phyloP scores from a whole-genome alignment of 371 early-diverging fungal species.

The Mucor racemosus region DNA sequence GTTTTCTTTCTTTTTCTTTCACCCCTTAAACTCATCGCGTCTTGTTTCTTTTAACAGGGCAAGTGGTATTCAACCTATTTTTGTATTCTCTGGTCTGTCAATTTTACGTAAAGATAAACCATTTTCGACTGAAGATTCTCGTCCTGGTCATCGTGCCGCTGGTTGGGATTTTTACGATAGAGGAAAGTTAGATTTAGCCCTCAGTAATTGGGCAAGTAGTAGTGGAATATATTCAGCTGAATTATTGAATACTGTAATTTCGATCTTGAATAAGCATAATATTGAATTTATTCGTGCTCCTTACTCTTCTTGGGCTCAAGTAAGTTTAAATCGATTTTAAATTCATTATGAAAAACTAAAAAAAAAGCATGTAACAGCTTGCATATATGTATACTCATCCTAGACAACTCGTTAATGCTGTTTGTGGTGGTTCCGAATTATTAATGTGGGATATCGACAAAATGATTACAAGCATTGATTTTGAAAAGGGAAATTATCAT shows the following conservation, averaged over 20 bases:
- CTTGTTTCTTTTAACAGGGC: constrained; percentile 33
- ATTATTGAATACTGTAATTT: constrained; percentile 70
- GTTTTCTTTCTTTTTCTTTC: too few relatives aligned
- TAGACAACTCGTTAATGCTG: constrained; percentile 70
- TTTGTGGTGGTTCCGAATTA: constrained; percentile 75
- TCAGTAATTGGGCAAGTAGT: constrained; percentile 61
- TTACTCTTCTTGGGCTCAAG: constrained; percentile 84
- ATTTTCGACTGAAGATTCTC: constrained; percentile 67
- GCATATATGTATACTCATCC: constrained; percentile 78
- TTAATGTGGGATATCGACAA: constrained; percentile 84
- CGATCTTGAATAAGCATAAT: constrained; percentile 65
- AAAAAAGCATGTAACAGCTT: constrained; percentile 46
- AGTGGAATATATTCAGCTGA: constrained; percentile 66
- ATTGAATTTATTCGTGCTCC: constrained; percentile 84
- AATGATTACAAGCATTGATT: constrained; percentile 71
- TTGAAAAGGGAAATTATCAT: constrained; percentile 69
- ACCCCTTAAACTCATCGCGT: not conserved
- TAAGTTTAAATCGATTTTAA: constrained; percentile 21
- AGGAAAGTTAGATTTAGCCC: constrained; percentile 65
- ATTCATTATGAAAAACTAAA: too few relatives aligned
- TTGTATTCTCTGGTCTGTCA: constrained; percentile 80
- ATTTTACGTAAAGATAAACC: constrained; percentile 77
- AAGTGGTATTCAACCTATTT: constrained; percentile 70
- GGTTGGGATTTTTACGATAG: constrained; percentile 80
- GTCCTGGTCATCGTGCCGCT: constrained; percentile 64